These are phyloP conservation scores for Candida ortonii DNA, from an alignment of 805 yeast species.

Conservation along the genomic window DNA sequence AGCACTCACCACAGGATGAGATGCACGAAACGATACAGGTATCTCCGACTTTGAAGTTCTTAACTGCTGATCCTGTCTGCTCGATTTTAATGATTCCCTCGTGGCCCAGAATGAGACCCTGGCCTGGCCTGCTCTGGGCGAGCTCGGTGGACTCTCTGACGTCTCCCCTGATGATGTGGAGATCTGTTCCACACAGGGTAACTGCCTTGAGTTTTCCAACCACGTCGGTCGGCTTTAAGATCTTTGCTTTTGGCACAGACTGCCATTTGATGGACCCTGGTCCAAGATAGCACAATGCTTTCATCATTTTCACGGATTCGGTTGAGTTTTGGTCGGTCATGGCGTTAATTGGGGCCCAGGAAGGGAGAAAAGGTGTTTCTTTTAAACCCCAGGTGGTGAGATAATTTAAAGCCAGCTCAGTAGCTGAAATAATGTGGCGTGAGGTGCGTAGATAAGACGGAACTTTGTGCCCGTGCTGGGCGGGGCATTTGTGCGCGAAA, in stretches of 20 bases:
- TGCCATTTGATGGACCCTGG: conserved; percentile 40
- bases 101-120: conserved; percentile 50
- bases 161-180: conserved; percentile 60
- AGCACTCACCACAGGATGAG: conserved; percentile 58
- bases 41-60: conserved; percentile 52
- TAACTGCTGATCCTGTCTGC: conserved; percentile 48
- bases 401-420: too few species aligned
- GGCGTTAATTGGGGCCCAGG: too few species aligned
- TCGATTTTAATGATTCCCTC: conserved; percentile 58
- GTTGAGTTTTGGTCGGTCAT: too few species aligned
- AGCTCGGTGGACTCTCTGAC: conserved; percentile 50
- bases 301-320: conserved; percentile 38
- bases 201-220: conserved; percentile 53
- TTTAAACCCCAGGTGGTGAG: too few species aligned
- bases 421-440: too few species aligned
- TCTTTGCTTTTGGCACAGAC: conserved; percentile 40
- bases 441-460: too few species aligned
- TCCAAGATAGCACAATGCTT: conserved; percentile 46
- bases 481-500: too few species aligned
- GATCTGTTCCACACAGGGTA: conserved; percentile 65
- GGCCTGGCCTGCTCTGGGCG: conserved; percentile 20
- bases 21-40: conserved; percentile 63
- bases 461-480: too few species aligned
- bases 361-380: too few species aligned
- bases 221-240: conserved; percentile 50